These are phyloP conservation scores for Myxozyma vanderwaltii DNA, from an alignment of 805 yeast genomes.

Conservation along the genomic window DNA sequence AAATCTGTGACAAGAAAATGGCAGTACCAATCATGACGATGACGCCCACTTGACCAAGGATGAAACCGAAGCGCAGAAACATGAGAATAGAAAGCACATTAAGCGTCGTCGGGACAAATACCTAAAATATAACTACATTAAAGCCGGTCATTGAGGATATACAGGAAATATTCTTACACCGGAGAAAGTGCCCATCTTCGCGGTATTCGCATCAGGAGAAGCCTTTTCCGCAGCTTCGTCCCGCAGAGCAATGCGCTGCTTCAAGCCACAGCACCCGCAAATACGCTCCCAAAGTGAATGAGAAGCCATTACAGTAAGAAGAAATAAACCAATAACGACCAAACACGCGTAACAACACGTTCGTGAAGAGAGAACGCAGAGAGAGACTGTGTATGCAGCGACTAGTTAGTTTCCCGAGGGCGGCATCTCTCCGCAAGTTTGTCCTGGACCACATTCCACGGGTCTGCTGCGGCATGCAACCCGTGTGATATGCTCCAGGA, in stretches of 20 bases:
- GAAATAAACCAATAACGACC: not conserved
- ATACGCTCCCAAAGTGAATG: constrained; percentile 26
- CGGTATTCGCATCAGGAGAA: constrained; percentile 8
- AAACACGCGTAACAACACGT: too few relatives aligned
- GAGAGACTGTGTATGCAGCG: too few relatives aligned
- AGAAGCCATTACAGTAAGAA: constrained; percentile 19
- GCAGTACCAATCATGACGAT: constrained; percentile 56
- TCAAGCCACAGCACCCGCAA: constrained; percentile 8
- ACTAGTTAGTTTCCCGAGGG: too few relatives aligned
- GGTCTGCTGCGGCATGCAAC: not conserved
- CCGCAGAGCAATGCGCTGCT: not conserved
- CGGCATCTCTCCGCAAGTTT: too few relatives aligned
- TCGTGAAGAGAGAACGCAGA: too few relatives aligned
- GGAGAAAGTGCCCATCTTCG: constrained; percentile 38
- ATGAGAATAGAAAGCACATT: constrained; percentile 91
- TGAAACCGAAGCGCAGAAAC: constrained; percentile 94
- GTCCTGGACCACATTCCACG: constrained; percentile 13
- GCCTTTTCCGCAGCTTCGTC: constrained; percentile 14
- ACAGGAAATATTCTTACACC: constrained; percentile 28
- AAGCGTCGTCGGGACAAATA: constrained; percentile 84
- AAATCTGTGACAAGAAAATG: constrained; percentile 44
- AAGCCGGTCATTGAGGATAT: not conserved
- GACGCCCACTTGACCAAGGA: constrained; percentile 92
- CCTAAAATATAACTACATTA: constrained; percentile 7
- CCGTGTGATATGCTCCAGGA: constrained; percentile 1